phyloP scores from a whole-genome alignment of 306 rosid genomes.

The Malus sieversii region DNA sequence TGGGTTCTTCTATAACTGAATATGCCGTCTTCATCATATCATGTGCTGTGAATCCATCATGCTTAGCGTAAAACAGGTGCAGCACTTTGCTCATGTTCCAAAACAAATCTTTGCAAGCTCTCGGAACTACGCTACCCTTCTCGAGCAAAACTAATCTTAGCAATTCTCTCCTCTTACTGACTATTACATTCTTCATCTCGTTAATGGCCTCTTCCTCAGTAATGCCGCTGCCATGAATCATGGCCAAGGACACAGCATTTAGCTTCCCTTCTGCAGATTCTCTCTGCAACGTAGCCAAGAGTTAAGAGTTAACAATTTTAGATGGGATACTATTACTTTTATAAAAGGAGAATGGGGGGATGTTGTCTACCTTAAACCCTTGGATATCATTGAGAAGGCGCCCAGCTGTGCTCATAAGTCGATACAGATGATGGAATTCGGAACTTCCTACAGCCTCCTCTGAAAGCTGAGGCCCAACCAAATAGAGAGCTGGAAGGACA shows the following conservation, averaged over 20 bases:
- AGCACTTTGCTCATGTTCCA: conserved; percentile 67
- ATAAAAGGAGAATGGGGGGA: too few relatives aligned
- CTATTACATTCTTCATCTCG: conserved; percentile 30
- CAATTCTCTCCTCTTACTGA: conserved; percentile 47
- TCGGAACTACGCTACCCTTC: conserved; percentile 51
- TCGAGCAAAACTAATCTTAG: conserved; percentile 55
- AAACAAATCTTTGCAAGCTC: conserved; percentile 76
- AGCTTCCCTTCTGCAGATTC: conserved; percentile 76
- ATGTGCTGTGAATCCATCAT: conserved; percentile 64
- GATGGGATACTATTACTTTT: neutral
- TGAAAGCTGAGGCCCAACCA: conserved; percentile 68
- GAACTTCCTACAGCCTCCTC: conserved; percentile 26
- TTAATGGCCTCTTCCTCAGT: conserved; percentile 36
- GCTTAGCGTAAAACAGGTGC: conserved; percentile 61
- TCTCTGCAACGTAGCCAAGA: conserved; percentile 40
- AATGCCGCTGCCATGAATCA: conserved; percentile 28
- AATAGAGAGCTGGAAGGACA: conserved; percentile 70
- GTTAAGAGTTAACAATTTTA: neutral
- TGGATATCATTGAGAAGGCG: conserved; percentile 71
- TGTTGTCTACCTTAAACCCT: conserved; percentile 41
- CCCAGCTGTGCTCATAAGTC: conserved; percentile 53
- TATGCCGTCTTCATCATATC: conserved; percentile 44
- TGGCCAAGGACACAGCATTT: conserved; percentile 42
- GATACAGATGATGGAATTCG: conserved; percentile 39
- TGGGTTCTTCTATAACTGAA: conserved; percentile 48